Evolutionary conservation across 2,329 filamentous ascomycete species (phyloP).

Genomic region (Neurospora crassa): DNA sequence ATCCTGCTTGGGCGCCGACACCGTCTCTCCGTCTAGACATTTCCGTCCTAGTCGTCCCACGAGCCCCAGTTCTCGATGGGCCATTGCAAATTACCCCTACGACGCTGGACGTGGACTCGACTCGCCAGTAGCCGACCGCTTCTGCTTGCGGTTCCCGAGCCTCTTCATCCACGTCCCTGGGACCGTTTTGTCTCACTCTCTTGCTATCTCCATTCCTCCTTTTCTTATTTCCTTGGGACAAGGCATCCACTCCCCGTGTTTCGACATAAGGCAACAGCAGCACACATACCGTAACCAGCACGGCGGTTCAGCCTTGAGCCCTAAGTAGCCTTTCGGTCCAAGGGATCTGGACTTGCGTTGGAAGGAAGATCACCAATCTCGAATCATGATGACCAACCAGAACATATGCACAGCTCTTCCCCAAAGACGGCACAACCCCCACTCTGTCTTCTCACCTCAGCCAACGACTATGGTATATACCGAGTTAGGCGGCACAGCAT

Average conservation of each 20-base stretch:
- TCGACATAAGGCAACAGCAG: not conserved
- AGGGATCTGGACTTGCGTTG: not conserved
- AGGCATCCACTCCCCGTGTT: not conserved
- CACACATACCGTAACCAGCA: not conserved
- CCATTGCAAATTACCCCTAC: not conserved
- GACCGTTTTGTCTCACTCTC: not conserved
- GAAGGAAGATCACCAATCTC: not conserved
- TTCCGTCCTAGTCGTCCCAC: not conserved
- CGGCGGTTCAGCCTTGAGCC: not conserved
- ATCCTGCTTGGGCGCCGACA: not conserved
- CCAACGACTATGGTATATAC: not conserved
- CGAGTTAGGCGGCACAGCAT: not conserved
- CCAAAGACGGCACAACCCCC: not conserved
- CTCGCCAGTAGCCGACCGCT: not conserved
- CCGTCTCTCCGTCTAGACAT: not conserved
- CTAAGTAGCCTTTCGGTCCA: not conserved
- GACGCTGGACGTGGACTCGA: not conserved
- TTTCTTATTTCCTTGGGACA: not conserved
- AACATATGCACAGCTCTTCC: not conserved
- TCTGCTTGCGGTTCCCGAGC: not conserved
- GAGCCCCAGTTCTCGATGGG: not conserved
- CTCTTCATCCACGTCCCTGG: not conserved
- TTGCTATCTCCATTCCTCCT: not conserved
- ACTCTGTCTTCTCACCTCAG: not conserved
- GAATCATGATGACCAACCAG: not conserved